Percentiles rank a stretch among this genome's conserved stretches.
Evolutionary conservation across 352 stramenopile genomes (phyloP).

Genomic region (Albugo laibachii): DNA sequence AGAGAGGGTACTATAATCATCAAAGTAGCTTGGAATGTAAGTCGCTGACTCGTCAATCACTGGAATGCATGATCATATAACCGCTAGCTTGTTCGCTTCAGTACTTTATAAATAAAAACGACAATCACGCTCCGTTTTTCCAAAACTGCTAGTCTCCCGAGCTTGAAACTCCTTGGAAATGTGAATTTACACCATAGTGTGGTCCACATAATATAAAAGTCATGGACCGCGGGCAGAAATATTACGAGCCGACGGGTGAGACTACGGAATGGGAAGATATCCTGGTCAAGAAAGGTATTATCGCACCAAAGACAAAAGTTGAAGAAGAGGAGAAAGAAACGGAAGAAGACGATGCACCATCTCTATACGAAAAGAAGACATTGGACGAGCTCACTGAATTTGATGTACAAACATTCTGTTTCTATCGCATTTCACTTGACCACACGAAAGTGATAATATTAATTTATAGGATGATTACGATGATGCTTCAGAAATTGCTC

Average conservation of each 20-base stretch:
- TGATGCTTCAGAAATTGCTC: constrained; percentile 48
- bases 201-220: constrained; percentile 1
- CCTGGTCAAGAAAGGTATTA: constrained; percentile 74
- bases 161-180: not conserved
- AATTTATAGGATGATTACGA: constrained; percentile 55
- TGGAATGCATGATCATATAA: too few relatives aligned
- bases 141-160: not conserved
- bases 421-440: not conserved
- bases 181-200: not conserved
- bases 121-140: too few relatives aligned
- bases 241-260: constrained; percentile 72
- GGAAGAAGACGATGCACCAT: constrained; percentile 49
- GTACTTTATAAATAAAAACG: too few relatives aligned
- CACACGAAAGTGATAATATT: not conserved
- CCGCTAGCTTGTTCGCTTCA: too few relatives aligned
- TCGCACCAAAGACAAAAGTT: constrained; percentile 78
- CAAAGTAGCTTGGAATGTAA: too few relatives aligned
- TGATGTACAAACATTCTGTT: constrained; percentile 17
- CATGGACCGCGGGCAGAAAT: constrained; percentile 55
- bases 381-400: constrained; percentile 74
- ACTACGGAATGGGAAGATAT: constrained; percentile 83
- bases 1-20: too few relatives aligned
- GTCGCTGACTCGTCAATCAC: too few relatives aligned
- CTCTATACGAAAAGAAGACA: constrained; percentile 35
- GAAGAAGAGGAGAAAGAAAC: constrained; percentile 45